Conservation (phyloP, 2,329 filamentous ascomycete species). For the Tricladium varicosporioides region DNA sequence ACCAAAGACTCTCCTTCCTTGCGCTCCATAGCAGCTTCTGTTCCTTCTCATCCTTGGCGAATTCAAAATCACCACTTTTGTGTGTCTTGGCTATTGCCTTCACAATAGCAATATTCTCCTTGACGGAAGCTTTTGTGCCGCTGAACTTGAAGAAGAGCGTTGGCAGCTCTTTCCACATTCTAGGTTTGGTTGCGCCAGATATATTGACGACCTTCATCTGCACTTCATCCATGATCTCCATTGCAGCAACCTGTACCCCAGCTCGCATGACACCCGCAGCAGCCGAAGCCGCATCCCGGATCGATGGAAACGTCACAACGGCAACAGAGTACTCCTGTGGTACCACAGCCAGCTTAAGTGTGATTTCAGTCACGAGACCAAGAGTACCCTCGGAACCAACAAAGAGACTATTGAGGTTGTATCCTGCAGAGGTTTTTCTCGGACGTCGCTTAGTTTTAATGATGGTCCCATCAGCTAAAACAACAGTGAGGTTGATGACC, state of each 20-base stretch:
- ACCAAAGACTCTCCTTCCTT: constrained; percentile 81
- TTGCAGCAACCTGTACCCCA: constrained; percentile 34
- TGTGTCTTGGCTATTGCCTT: constrained; percentile 64
- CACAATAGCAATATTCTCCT: constrained; percentile 72
- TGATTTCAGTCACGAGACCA: constrained; percentile 79
- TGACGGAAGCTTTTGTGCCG: constrained; percentile 73
- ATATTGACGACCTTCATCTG: constrained; percentile 83
- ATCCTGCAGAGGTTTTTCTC: constrained; percentile 77
- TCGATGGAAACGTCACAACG: constrained; percentile 75
- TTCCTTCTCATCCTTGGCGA: constrained; percentile 69
- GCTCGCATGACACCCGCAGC: constrained; percentile 75
- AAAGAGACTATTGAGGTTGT: constrained; percentile 78
- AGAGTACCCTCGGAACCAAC: constrained; percentile 80
- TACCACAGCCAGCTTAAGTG: constrained; percentile 74
- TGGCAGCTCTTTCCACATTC: constrained; percentile 71
- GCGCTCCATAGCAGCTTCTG: constrained; percentile 77
- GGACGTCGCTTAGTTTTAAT: constrained; percentile 79
- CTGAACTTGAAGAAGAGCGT: constrained; percentile 86
- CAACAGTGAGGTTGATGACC: constrained; percentile 80
- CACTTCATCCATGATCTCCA: constrained; percentile 84
- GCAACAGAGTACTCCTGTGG: constrained; percentile 76
- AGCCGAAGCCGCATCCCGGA: constrained; percentile 71
- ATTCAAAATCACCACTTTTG: constrained; percentile 68
- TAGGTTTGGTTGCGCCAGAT: constrained; percentile 64
- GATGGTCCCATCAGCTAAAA: constrained; percentile 73